phyloP scores from a whole-genome alignment of 2,329 filamentous ascomycete genomes.

The Colletotrichum truncatum region DNA sequence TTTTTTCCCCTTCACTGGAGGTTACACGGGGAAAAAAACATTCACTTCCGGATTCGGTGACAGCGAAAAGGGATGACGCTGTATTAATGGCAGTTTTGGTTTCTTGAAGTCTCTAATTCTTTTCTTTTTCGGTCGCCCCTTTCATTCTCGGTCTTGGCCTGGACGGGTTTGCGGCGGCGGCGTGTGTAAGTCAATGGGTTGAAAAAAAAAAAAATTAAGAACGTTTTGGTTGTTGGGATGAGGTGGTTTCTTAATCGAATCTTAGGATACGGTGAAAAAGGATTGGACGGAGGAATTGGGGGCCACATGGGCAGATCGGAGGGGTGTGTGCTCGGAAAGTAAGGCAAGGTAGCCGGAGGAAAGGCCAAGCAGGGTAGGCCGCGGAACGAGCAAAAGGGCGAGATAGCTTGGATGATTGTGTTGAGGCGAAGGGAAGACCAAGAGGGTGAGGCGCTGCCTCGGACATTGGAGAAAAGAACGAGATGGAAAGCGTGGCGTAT shows the following conservation, averaged over 20 bases:
- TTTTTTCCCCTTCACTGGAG: no score
- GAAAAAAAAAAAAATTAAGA: neutral
- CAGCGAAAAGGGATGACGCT: constrained; percentile 4
- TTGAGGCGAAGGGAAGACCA: neutral
- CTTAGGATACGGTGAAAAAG: neutral
- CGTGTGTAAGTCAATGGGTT: neutral
- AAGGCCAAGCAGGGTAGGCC: no score
- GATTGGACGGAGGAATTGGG: constrained; percentile 16
- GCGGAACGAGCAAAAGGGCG: neutral
- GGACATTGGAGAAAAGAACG: neutral
- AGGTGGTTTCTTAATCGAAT: constrained; percentile 18
- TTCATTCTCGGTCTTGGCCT: neutral
- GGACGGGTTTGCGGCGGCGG: neutral
- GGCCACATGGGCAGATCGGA: constrained; percentile 11
- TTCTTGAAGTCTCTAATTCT: neutral
- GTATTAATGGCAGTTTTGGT: neutral
- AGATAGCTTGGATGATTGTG: neutral
- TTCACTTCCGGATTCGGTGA: neutral
- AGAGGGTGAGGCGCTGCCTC: neutral
- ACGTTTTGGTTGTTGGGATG: constrained; percentile 3
- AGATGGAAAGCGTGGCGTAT: neutral
- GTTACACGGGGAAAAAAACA: constrained; percentile 1
- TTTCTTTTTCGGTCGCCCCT: neutral
- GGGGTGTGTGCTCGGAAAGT: constrained; percentile 5
- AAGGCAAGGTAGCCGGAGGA: neutral